Evolutionary conservation across 1,284 basidiomycete species (phyloP).

Genomic region (Testicularia cyperi): DNA sequence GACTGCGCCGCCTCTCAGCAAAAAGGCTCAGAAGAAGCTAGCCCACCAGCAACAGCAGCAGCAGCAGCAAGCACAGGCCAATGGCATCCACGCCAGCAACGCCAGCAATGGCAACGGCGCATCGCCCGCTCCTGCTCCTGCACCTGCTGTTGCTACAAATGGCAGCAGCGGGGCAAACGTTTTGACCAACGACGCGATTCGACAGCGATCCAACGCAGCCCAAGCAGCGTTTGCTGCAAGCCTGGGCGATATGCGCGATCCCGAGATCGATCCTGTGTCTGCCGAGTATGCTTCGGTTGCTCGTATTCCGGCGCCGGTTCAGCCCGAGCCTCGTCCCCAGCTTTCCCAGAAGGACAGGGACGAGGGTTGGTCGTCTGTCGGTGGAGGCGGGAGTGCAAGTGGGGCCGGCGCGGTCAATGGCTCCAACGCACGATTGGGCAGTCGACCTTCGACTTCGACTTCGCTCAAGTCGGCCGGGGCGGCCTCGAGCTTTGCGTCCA

Average conservation of each 20-base stretch:
- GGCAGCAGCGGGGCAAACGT: constrained; percentile 21
- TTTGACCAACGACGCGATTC: constrained; percentile 22
- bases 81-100: no score
- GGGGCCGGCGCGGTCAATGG: no score
- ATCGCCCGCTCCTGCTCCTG: neutral
- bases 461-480: no score
- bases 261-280: constrained; percentile 21
- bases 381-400: no score
- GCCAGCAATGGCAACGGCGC: neutral
- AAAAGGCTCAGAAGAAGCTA: constrained; percentile 9
- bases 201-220: constrained; percentile 8
- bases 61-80: constrained; percentile 3
- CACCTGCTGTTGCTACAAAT: neutral
- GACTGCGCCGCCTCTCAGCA: no score
- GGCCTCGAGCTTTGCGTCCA: constrained; percentile 7
- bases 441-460: no score
- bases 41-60: neutral
- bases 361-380: constrained; percentile 34
- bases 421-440: no score
- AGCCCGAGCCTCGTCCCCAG: constrained; percentile 3
- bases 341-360: constrained; percentile 20
- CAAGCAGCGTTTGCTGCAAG: constrained; percentile 11
- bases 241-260: constrained; percentile 36
- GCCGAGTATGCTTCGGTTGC: constrained; percentile 19
- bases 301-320: constrained; percentile 15